These are phyloP conservation scores for Bacidia gigantensis DNA, from an alignment of 495 filamentous ascomycete genomes.

Conservation along the genomic window DNA sequence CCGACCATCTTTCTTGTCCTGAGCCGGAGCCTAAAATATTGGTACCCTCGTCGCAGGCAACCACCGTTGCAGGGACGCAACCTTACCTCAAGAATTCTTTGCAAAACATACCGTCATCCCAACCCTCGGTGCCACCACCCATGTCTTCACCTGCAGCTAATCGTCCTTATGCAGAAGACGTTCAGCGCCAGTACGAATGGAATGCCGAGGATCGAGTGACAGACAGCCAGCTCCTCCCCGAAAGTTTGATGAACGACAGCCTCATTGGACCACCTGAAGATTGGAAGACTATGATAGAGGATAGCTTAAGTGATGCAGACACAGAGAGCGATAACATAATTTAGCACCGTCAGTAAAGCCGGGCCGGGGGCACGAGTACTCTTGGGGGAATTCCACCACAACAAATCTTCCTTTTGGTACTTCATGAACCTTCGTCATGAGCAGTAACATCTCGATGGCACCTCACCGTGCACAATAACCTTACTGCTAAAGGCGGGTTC, in stretches of 20 bases:
- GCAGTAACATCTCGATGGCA: too few relatives aligned
- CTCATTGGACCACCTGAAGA: not conserved
- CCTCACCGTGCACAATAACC: too few relatives aligned
- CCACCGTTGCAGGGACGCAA: conserved; percentile 18
- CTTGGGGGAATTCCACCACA: too few relatives aligned
- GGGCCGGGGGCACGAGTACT: too few relatives aligned
- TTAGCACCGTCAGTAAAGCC: too few relatives aligned
- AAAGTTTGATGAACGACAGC: conserved; percentile 38
- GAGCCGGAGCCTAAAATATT: not conserved
- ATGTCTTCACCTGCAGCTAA: conserved; percentile 6
- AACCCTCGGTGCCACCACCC: conserved; percentile 8
- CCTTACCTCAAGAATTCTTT: not conserved
- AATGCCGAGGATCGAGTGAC: conserved; percentile 18
- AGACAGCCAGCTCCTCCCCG: conserved; percentile 37
- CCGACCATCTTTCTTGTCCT: not conserved
- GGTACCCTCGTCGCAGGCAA: conserved; percentile 21
- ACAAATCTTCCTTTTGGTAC: too few relatives aligned
- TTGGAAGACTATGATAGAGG: not conserved
- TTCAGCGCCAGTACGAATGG: conserved; percentile 11
- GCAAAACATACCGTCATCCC: conserved; percentile 1
- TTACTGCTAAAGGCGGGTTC: not conserved
- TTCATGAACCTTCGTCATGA: too few relatives aligned
- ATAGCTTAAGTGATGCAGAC: not conserved
- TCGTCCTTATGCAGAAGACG: conserved; percentile 1
- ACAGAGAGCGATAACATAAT: too few relatives aligned